phyloP scores from a whole-genome alignment of 2,329 filamentous ascomycete genomes.

The Penicillium oxalicum region DNA sequence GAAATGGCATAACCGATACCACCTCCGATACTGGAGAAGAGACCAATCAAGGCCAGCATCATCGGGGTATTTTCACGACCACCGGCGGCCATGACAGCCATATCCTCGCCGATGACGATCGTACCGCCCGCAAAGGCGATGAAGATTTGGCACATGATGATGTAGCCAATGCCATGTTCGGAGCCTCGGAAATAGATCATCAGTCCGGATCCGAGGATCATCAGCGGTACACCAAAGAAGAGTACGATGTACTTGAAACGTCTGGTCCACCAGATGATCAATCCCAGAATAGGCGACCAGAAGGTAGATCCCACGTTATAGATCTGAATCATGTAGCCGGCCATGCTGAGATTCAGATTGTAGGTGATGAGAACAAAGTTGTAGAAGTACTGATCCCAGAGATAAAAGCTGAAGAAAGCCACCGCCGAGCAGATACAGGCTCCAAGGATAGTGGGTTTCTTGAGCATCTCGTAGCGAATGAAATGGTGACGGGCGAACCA shows the following conservation, averaged over 20 bases:
- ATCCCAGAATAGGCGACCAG: conserved; percentile 15
- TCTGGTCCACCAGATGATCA: conserved; percentile 15
- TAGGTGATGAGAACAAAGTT: conserved; percentile 19
- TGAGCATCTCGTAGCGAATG: conserved; percentile 19
- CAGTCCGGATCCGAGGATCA: conserved; percentile 17
- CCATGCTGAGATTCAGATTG: conserved; percentile 14
- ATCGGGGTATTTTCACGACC: conserved; percentile 20
- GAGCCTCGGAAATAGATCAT: conserved; percentile 22
- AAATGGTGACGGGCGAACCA: conserved; percentile 19
- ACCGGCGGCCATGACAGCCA: conserved; percentile 19
- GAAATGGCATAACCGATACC: conserved; percentile 20
- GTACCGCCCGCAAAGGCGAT: conserved; percentile 18
- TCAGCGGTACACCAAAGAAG: conserved; percentile 16
- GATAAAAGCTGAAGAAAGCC: conserved; percentile 21
- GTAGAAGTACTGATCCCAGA: conserved; percentile 21
- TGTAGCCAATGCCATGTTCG: conserved; percentile 12
- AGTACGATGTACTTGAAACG: conserved; percentile 19
- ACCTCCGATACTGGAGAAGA: conserved; percentile 20
- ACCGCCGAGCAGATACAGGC: conserved; percentile 18
- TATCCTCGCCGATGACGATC: conserved; percentile 18
- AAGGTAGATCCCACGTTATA: conserved; percentile 20
- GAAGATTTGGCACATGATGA: conserved; percentile 20
- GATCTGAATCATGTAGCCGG: conserved; percentile 21
- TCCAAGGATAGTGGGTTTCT: conserved; percentile 18
- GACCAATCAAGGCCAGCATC: conserved; percentile 16